Evolutionary conservation across 2,329 filamentous ascomycete genomes (phyloP), one percentile per base, ranked within the genome.

Genomic region (Botrytis squamosa): DNA sequence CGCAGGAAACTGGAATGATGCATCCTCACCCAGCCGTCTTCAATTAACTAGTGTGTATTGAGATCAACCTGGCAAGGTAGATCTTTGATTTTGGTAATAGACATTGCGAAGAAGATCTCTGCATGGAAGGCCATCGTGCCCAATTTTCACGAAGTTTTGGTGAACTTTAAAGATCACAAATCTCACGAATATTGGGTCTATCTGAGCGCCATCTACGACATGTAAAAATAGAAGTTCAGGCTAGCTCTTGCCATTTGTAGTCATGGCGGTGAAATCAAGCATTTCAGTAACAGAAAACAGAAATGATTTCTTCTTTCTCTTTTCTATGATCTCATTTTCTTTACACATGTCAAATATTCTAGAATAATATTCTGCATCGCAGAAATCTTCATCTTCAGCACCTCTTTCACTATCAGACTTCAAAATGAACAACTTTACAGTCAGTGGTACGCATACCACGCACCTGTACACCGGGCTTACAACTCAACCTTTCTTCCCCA

Each of bases 311-410:
- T 42, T 42, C 38, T 12, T 44, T 29, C 40, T n/a, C 12, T n/a
- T 52, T 64, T 44, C 9, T 29, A 64, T 67, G 46, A 40, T 67
- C 46, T 40, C 65, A 67, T 25, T 29, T 40, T 22, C 10, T 38
- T 67, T 67, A 22, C 65, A 29, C 33, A 67, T 67, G 64, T 67
- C 33, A 67, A 55, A 52, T n/a, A 18, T 40, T 52, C 16, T 20
- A 60, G 78, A 8, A 62, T 82, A 44, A 71, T 80, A 44, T 16
- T 20, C 42, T 59, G n/a, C n/a, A 42, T 18, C n/a, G 38, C 40
- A 67, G 36, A 38, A 42, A 20, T 20, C 20, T 18, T 12, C 16
- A 16, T 44, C 4, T 44, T 57, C 67, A 44, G 38, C 5, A 25
- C 22, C 9, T 14, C 8, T 70, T 25, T 6, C n/a, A 57, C 20